phyloP scores from a whole-genome alignment of 202 grass and related monocot genomes.

The Thinopyrum obtusiflorum region DNA sequence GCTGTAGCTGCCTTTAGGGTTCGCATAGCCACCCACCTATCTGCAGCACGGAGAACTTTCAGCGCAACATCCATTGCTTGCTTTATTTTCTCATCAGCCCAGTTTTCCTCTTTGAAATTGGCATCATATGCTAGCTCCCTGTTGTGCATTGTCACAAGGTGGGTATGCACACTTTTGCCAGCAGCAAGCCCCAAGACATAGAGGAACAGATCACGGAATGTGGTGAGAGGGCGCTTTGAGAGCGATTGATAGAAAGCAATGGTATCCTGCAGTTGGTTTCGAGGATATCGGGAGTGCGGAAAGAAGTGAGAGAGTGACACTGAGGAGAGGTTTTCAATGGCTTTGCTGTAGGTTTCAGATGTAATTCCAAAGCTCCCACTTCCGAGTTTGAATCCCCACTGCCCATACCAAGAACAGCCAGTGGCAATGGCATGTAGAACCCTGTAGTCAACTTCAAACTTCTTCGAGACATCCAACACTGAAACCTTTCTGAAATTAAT shows the following conservation, averaged over 20 bases:
- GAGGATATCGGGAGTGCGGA: constrained; percentile 18
- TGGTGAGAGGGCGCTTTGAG: constrained; percentile 28
- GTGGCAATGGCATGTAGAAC: constrained; percentile 41
- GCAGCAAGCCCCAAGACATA: constrained; percentile 35
- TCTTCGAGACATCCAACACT: constrained; percentile 62
- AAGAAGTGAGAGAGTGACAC: constrained; percentile 45
- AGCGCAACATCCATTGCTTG: constrained; percentile 31
- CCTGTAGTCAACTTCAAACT: constrained; percentile 45
- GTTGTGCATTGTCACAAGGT: background rate
- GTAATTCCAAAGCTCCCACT: constrained; percentile 59
- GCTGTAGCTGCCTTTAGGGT: constrained; percentile 41
- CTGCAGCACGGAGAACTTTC: constrained; percentile 49
- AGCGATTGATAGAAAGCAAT: constrained; percentile 51
- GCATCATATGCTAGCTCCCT: constrained; percentile 3
- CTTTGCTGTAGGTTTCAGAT: constrained; percentile 34
- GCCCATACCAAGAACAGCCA: constrained; percentile 59
- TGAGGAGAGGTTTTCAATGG: constrained; percentile 41
- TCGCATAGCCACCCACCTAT: constrained; percentile 44
- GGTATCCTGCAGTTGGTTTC: constrained; percentile 42
- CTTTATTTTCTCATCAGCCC: constrained; percentile 39
- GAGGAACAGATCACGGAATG: constrained; percentile 45
- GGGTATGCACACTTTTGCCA: background rate
- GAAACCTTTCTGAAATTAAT: constrained; percentile 53
- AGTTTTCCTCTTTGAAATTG: constrained; percentile 4
- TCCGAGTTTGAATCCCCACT: constrained; percentile 66